Base-by-base conservation (phyloP, 257 asterid species). In the Osmanthus fragrans region DNA sequence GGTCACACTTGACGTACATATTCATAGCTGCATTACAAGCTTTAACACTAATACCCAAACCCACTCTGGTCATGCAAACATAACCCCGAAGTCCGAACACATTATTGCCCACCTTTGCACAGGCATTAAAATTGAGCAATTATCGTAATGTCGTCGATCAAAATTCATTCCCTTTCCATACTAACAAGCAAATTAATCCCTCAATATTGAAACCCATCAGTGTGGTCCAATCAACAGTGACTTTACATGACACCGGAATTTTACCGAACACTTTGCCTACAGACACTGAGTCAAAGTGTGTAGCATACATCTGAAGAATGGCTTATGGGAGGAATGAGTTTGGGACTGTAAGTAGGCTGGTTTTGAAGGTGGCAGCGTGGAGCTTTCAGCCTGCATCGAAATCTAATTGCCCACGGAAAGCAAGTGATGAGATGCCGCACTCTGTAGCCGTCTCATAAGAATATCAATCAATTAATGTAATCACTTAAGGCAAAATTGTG, bases 161-260 rank as follows among this genome's bases (percentile, higher is more conserved):
- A 49, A 49, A 88, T 75, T 25, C 82, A 83, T 7, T 67, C 54
- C 40, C 74, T 82, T 39, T 88, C 85, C 98, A 93, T 90, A 1
- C 4, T 25, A 7, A 82, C 82, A 71, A 93, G 90, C 79, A 92
- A 79, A 39, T 39, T 40, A 70, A 92, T 85, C 34, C 88, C 87
- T 75, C 90, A 76, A 80, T 27, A 82, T 84, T 82, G 36, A 92
- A 88, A 76, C 85, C 90, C 91, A 90, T 88, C 42, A 92, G 82
- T 33, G 88, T 72, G 47, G 95, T 92, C 97, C 98, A 93, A 76
- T 93, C 98, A 15, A 83, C 89, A 4, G 92, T 78, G 75, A 90
- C 96, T 74, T 90, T 93, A 18, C 76, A 39, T 3, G 84, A 3
- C 0, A 36, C n/a, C 21, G 92, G 92, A 85, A 94, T 92, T 86